Percentiles rank a stretch among this genome's conserved stretches.
Conservation (phyloP, 208 protist genomes). For the Acanthamoeba triangularis region DNA sequence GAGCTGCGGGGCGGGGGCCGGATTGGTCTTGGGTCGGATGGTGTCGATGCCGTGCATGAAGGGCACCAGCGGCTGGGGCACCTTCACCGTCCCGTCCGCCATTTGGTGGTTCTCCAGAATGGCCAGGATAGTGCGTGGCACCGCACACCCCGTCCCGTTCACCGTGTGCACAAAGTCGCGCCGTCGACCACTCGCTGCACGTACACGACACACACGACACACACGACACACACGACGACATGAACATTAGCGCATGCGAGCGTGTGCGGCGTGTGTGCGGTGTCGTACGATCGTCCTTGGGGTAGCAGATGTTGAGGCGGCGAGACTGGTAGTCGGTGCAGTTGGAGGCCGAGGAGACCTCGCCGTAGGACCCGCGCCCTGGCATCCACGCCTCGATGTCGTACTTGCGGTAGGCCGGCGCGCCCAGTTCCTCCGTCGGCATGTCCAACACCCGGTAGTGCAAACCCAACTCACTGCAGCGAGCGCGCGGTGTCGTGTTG, state of each 20-base stretch:
- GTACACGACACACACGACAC: no score
- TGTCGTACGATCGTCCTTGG: neutral
- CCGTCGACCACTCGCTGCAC: neutral
- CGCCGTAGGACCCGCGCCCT: conserved; percentile 86
- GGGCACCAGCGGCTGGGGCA: conserved; percentile 46
- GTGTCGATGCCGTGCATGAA: conserved; percentile 67
- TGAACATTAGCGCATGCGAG: neutral
- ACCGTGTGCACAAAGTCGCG: conserved; percentile 88
- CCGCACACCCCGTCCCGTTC: conserved; percentile 91
- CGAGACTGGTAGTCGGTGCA: conserved; percentile 93
- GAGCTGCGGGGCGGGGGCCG: conserved; percentile 23
- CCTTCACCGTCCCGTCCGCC: conserved; percentile 85
- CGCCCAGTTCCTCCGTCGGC: conserved; percentile 90
- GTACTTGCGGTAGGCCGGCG: conserved; percentile 90
- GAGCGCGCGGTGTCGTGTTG: neutral
- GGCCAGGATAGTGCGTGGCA: conserved; percentile 91
- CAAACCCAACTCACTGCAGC: conserved; percentile 10
- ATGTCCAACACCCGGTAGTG: conserved; percentile 90
- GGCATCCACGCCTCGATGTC: conserved; percentile 95
- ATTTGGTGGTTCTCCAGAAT: conserved; percentile 92
- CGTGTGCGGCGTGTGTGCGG: neutral
- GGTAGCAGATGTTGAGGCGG: conserved; percentile 88
- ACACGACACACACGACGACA: neutral
- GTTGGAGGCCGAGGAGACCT: conserved; percentile 89
- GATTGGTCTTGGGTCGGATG: conserved; percentile 28